Evolutionary conservation across 108 stramenopile genomes (phyloP).

Genomic region (Skeletonema menzelii): DNA sequence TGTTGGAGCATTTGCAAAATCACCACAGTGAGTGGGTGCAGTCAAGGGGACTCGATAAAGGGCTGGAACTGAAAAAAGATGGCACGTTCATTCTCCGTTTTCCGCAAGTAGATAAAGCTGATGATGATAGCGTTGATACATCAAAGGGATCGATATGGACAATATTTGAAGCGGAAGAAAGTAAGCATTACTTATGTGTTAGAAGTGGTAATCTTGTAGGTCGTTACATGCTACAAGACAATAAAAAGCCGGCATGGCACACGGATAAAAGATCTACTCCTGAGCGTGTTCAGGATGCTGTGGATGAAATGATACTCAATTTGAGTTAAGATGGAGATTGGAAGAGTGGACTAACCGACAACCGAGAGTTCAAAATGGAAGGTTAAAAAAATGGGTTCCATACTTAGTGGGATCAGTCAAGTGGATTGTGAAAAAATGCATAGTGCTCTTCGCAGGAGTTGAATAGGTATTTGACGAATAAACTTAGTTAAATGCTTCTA

Average conservation of each 20-base stretch:
- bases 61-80: slow-evolving; percentile 62
- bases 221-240: slow-evolving; percentile 79
- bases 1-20: slow-evolving; percentile 75
- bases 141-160: slow-evolving; percentile 54
- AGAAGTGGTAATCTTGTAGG: slow-evolving; percentile 43
- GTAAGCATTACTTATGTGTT: slow-evolving; percentile 74
- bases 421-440: no score
- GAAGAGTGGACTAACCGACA: no score
- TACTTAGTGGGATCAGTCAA: no score
- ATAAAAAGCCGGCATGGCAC: slow-evolving; percentile 76
- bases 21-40: slow-evolving; percentile 53
- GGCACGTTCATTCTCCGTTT: slow-evolving; percentile 73
- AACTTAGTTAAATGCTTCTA: not conserved
- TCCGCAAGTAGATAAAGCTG: slow-evolving; percentile 3
- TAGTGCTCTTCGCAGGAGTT: no score
- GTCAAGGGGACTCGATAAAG: slow-evolving; percentile 49
- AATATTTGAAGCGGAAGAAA: slow-evolving; percentile 67
- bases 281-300: slow-evolving; percentile 62
- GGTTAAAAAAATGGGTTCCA: no score
- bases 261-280: slow-evolving; percentile 46
- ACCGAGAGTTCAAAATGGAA: no score
- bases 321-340: no score
- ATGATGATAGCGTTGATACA: slow-evolving; percentile 7
- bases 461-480: no score
- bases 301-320: slow-evolving; percentile 69